A percentile compares a stretch with the other conserved stretches of the same genome.
Evolutionary conservation across 176 grass and related monocot genomes (phyloP).

Genomic region (Zizania latifolia): DNA sequence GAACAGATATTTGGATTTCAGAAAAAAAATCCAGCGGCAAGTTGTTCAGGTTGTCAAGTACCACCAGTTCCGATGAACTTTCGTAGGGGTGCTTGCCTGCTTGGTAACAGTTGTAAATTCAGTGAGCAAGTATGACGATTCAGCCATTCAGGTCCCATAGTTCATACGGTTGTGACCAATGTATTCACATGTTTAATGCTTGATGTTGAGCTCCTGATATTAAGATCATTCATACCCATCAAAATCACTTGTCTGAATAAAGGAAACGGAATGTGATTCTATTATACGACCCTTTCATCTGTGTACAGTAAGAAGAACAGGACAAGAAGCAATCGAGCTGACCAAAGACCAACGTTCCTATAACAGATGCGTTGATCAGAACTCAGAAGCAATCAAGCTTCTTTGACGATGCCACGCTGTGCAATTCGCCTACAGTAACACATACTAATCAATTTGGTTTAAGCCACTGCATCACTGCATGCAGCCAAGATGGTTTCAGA

Average conservation of each 20-base stretch:
- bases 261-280: background rate
- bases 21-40: too few species aligned
- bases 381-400: background rate
- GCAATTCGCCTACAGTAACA: background rate
- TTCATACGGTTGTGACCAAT: background rate
- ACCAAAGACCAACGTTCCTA: constrained; percentile 8
- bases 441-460: background rate
- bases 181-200: background rate
- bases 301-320: background rate
- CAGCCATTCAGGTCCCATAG: background rate
- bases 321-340: background rate
- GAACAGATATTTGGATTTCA: background rate
- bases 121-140: background rate
- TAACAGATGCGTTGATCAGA: background rate
- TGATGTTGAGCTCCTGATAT: background rate
- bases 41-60: background rate
- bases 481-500: background rate
- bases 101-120: background rate
- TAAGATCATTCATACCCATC: background rate
- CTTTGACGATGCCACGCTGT: background rate
- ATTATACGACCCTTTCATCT: background rate
- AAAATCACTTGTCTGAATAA: background rate
- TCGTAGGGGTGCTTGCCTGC: background rate
- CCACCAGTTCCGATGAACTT: background rate
- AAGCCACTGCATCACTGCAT: background rate